A percentile compares a stretch with the other conserved stretches of the same genome.
Conservation (phyloP, 331 rosid species). For the Saraca asoca region DNA sequence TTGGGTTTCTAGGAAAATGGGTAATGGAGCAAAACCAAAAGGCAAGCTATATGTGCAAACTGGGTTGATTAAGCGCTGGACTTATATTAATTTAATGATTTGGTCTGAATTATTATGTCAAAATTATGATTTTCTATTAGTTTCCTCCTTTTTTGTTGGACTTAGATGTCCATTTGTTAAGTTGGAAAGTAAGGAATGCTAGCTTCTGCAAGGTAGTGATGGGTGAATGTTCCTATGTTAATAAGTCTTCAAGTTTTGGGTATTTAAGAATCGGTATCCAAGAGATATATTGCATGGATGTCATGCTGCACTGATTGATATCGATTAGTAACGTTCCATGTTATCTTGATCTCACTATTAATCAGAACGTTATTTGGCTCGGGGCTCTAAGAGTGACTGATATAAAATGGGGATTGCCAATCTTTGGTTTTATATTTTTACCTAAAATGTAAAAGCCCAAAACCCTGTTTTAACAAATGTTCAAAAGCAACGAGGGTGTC, state of each 20-base stretch:
- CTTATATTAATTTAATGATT: constrained; percentile 32
- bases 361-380: not conserved
- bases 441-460: too few species aligned
- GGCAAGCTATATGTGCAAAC: constrained; percentile 8
- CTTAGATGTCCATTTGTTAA: constrained; percentile 3
- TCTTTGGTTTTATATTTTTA: too few species aligned
- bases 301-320: constrained; percentile 9
- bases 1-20: constrained; percentile 41
- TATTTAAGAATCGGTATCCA: constrained; percentile 12
- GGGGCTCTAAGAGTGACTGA: not conserved
- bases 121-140: constrained; percentile 27
- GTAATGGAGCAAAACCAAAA: constrained; percentile 6
- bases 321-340: constrained; percentile 21
- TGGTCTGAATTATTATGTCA: constrained; percentile 22
- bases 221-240: not conserved
- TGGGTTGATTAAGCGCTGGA: constrained; percentile 23
- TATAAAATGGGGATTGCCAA: too few species aligned
- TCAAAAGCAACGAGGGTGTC: too few species aligned
- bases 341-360: constrained; percentile 21
- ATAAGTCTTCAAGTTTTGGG: constrained; percentile 19
- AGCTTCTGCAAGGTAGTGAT: constrained; percentile 30
- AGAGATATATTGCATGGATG: constrained; percentile 11
- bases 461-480: too few species aligned
- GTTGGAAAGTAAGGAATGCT: constrained; percentile 36
- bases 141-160: constrained; percentile 10